Percentiles rank a stretch among this genome's conserved stretches.
phyloP scores from a whole-genome alignment of 2,329 filamentous ascomycete genomes.

The Fusarium floridanum region DNA sequence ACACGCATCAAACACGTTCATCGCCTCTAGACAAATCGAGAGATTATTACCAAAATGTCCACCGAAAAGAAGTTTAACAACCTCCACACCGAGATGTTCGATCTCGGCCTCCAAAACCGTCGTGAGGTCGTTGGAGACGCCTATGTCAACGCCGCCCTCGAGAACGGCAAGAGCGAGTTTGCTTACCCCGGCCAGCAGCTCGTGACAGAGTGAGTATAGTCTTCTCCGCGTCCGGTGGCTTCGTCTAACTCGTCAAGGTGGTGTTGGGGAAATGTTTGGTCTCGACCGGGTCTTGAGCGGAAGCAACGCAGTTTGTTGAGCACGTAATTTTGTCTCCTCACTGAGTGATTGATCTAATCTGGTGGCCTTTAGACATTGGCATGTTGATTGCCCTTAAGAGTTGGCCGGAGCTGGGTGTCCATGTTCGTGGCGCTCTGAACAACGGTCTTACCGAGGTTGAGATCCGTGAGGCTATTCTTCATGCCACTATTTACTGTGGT shows the following conservation, averaged over 20 bases:
- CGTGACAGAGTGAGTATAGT: constrained; percentile 63
- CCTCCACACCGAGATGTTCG: constrained; percentile 60
- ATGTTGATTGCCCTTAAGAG: constrained; percentile 74
- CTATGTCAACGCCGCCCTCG: constrained; percentile 69
- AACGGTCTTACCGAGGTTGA: constrained; percentile 71
- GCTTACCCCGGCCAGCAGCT: constrained; percentile 70
- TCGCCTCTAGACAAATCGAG: too few relatives aligned
- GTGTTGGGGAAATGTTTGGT: constrained; percentile 74
- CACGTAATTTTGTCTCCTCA: background rate
- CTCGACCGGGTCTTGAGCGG: constrained; percentile 70
- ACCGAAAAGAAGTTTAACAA: constrained; percentile 18
- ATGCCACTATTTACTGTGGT: constrained; percentile 58
- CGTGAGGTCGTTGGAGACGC: constrained; percentile 69
- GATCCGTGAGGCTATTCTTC: constrained; percentile 65
- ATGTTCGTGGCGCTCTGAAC: constrained; percentile 71
- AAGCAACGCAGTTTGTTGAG: constrained; percentile 64
- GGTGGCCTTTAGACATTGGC: constrained; percentile 59
- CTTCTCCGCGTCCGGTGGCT: background rate
- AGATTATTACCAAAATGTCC: constrained; percentile 8
- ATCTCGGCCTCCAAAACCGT: constrained; percentile 70
- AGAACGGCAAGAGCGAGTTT: constrained; percentile 65
- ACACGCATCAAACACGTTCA: background rate
- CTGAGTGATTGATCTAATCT: background rate
- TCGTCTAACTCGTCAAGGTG: background rate
- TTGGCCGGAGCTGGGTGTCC: constrained; percentile 69